Conservation (phyloP, 176 grass and related monocot genomes). For the Ananas comosus region DNA sequence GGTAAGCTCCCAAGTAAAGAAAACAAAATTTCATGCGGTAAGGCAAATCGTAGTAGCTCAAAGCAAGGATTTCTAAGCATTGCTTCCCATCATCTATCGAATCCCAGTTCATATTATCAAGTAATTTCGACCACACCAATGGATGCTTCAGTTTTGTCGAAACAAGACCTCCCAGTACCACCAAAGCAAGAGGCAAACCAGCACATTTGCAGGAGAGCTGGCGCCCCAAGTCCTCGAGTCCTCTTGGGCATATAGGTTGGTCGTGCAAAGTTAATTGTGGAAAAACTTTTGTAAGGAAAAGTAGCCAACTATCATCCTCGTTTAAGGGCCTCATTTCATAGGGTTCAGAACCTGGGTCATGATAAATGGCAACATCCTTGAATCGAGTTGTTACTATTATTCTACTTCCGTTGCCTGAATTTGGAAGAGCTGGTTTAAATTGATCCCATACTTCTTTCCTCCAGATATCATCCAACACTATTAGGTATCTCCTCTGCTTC, state of each 20-base stretch:
- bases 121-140: not conserved
- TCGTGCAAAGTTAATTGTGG: not conserved
- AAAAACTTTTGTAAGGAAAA: not conserved
- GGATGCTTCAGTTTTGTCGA: not conserved
- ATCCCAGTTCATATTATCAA: not conserved
- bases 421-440: not conserved
- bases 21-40: not conserved
- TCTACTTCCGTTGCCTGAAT: not conserved
- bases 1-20: conserved; percentile 1
- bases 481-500: not conserved
- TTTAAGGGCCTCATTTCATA: not conserved
- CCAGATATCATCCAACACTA: not conserved
- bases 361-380: not conserved
- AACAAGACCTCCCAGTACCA: not conserved
- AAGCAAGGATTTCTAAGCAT: conserved; percentile 7
- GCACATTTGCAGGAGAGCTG: not conserved
- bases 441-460: not conserved
- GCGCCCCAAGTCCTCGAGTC: not conserved
- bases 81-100: not conserved
- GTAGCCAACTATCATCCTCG: not conserved
- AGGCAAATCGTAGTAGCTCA: conserved; percentile 4
- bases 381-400: not conserved
- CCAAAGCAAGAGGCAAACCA: not conserved
- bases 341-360: not conserved
- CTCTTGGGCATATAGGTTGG: not conserved